Evolutionary conservation across 768 basidiomycete species (phyloP).

Genomic region (Podaxis sp.): DNA sequence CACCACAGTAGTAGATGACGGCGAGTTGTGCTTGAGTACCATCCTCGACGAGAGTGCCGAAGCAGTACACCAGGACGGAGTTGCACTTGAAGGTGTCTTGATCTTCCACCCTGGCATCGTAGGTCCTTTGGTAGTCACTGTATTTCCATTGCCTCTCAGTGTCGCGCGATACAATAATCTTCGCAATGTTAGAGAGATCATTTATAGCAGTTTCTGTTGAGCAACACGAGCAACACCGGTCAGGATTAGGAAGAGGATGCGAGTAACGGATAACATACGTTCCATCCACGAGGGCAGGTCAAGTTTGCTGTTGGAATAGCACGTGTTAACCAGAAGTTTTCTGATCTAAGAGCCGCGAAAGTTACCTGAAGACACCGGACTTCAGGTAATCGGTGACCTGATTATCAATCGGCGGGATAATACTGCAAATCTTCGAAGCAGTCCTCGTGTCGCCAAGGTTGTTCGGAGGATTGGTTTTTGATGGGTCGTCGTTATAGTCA

Average conservation of each 20-base stretch:
- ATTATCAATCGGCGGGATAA: not conserved
- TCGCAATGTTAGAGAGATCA: not conserved
- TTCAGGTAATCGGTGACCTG: not conserved
- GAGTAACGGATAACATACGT: not conserved
- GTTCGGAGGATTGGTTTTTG: not conserved
- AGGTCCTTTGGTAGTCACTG: not conserved
- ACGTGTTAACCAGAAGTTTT: not conserved
- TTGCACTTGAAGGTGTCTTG: not conserved
- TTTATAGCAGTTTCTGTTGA: not conserved
- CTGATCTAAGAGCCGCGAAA: not conserved
- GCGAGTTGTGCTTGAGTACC: not conserved
- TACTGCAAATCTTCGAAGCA: not conserved
- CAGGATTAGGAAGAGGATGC: not conserved
- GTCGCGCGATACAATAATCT: not conserved
- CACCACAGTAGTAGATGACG: not conserved
- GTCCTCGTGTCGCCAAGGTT: not conserved
- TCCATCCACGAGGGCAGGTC: not conserved
- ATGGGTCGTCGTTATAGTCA: not conserved
- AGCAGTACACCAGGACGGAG: not conserved
- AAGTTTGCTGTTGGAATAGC: not conserved
- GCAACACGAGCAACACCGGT: not conserved
- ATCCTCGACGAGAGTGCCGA: not conserved
- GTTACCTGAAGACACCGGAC: not conserved
- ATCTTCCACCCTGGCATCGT: not conserved
- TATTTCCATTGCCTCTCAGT: not conserved